Percentiles rank a stretch among this genome's conserved stretches.
phyloP scores from a whole-genome alignment of 2,329 filamentous ascomycete genomes.

The Aspergillus persii region DNA sequence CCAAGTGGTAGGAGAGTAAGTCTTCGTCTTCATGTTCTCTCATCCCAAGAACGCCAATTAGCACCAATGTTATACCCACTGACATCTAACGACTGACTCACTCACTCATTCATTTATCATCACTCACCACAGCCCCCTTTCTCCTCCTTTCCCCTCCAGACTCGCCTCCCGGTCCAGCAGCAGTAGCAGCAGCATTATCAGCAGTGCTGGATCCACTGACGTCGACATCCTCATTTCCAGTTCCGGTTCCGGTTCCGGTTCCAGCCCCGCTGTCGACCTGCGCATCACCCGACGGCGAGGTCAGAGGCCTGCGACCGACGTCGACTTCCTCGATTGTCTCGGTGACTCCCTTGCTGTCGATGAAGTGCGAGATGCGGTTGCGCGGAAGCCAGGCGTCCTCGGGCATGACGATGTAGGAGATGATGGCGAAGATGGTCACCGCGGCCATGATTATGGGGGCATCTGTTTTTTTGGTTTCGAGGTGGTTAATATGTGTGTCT shows the following conservation, averaged over 20 bases:
- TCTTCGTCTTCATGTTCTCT: too few relatives aligned
- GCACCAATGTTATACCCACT: too few relatives aligned
- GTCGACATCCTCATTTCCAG: not conserved
- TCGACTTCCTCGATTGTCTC: conserved; percentile 30
- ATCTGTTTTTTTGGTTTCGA: conserved; percentile 25
- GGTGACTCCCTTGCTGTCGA: conserved; percentile 36
- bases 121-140: not conserved
- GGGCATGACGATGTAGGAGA: conserved; percentile 51
- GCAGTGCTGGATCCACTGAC: not conserved
- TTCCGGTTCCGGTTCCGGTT: not conserved
- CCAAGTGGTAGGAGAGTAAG: too few relatives aligned
- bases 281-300: not conserved
- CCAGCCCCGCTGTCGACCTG: too few relatives aligned
- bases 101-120: not conserved
- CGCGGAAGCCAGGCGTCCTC: conserved; percentile 48
- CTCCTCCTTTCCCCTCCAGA: not conserved
- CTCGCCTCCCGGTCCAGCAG: not conserved
- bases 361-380: conserved; percentile 45
- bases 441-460: conserved; percentile 53
- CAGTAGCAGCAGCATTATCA: not conserved
- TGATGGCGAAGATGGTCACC: conserved; percentile 49
- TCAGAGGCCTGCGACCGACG: not conserved
- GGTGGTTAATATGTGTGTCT: not conserved
- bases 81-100: too few relatives aligned
- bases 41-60: too few relatives aligned